Conservation (phyloP, 371 early-diverging fungal species). For the Mucor racemosus region DNA sequence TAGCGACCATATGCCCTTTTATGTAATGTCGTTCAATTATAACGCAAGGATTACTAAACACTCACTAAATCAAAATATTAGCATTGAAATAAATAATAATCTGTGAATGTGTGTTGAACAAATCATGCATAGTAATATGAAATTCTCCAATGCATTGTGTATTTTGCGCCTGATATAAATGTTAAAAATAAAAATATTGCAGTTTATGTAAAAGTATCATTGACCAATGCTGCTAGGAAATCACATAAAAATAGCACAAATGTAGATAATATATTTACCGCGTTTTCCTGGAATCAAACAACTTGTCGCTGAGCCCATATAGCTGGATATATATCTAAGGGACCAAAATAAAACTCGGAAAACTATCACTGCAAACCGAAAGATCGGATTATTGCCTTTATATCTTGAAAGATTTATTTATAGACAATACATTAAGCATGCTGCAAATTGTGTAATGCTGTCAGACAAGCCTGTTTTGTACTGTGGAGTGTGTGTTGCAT, state of each 20-base stretch:
- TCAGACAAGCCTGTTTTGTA: not conserved
- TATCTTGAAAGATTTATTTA: not conserved
- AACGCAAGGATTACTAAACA: not conserved
- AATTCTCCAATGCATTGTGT: too few relatives aligned
- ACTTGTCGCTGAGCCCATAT: not conserved
- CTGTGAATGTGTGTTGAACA: too few relatives aligned
- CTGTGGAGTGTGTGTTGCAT: too few relatives aligned
- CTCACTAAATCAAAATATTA: not conserved
- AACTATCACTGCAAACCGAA: not conserved
- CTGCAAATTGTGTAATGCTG: not conserved
- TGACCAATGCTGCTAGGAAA: too few relatives aligned
- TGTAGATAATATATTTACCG: not conserved
- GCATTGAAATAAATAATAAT: too few relatives aligned
- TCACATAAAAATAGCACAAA: too few relatives aligned
- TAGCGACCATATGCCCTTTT: not conserved
- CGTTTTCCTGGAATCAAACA: not conserved
- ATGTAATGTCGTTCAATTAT: not conserved
- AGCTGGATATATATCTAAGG: not conserved
- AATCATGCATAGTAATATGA: too few relatives aligned
- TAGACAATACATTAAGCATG: not conserved
- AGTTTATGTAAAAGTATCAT: too few relatives aligned
- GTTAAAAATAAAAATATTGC: too few relatives aligned
- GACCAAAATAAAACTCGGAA: not conserved
- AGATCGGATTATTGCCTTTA: not conserved
- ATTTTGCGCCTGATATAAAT: too few relatives aligned